A percentile compares a stretch with the other conserved stretches of the same genome.
These are phyloP conservation scores for Hericium rajendrae DNA, from an alignment of 768 basidiomycete species.

Conservation along the genomic window DNA sequence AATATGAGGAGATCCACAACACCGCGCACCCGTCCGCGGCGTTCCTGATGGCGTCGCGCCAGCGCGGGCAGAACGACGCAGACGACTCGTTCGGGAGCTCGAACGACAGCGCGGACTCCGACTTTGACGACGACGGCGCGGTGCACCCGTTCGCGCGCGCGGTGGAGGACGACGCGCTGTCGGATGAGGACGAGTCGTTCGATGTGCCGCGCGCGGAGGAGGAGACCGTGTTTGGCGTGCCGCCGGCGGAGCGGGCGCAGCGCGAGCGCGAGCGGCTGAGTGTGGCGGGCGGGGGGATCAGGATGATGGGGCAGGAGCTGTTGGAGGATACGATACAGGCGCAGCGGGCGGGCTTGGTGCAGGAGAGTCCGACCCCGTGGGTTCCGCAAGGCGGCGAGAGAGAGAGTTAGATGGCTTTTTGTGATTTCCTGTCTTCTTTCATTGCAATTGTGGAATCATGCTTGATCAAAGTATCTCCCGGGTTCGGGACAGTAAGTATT, in stretches of 20 bases:
- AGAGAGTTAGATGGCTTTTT: too few relatives aligned
- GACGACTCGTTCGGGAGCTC: constrained; percentile 6
- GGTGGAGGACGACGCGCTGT: constrained; percentile 21
- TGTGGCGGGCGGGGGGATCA: constrained; percentile 25
- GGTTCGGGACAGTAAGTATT: too few relatives aligned
- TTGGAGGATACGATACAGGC: constrained; percentile 55
- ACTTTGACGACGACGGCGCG: constrained; percentile 30
- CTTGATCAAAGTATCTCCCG: too few relatives aligned
- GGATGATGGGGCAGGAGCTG: constrained; percentile 54
- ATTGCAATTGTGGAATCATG: too few relatives aligned
- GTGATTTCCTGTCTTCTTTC: too few relatives aligned
- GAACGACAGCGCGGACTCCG: constrained; percentile 17
- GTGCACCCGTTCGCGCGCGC: constrained; percentile 31
- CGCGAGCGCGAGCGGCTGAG: constrained; percentile 1
- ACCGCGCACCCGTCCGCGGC: constrained; percentile 61
- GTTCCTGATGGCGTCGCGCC: constrained; percentile 51
- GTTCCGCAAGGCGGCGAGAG: constrained; percentile 1
- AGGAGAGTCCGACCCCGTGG: constrained; percentile 60
- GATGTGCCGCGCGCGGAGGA: constrained; percentile 29
- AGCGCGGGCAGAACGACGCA: constrained; percentile 9
- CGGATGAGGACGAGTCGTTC: constrained; percentile 36
- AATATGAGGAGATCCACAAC: constrained; percentile 41
- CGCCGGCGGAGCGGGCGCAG: constrained; percentile 36
- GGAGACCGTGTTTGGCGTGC: constrained; percentile 67
- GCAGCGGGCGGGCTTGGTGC: constrained; percentile 42